These are phyloP conservation scores for Rhinocladiella mackenziei DNA, from an alignment of 2,329 filamentous ascomycete species.

Conservation along the genomic window DNA sequence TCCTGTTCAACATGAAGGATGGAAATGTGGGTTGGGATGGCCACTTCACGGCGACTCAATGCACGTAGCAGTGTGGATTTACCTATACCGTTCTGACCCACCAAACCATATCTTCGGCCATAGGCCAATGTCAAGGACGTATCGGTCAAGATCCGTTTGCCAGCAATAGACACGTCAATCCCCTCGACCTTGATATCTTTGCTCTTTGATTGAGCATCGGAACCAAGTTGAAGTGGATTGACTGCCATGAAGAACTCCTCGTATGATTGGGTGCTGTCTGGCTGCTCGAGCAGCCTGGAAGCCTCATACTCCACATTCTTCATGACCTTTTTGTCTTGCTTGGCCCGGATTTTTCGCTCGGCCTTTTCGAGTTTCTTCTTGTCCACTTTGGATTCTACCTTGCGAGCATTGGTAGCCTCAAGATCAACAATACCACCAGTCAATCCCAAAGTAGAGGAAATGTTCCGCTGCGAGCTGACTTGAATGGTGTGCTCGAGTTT, in stretches of 20 bases:
- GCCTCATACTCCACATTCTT: conserved; percentile 98
- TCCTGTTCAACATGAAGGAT: conserved; percentile 99
- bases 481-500: conserved; percentile 92
- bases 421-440: conserved; percentile 81
- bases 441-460: conserved; percentile 90
- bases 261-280: conserved; percentile 82
- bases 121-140: conserved; percentile 87
- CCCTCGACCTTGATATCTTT: conserved; percentile 99
- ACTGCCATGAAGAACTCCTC: conserved; percentile 99
- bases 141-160: conserved; percentile 82
- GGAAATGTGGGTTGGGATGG: conserved; percentile 94
- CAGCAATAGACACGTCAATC: conserved; percentile 89
- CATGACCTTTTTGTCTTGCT: conserved; percentile 97
- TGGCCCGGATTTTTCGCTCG: conserved; percentile 93
- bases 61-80: conserved; percentile 93
- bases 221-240: conserved; percentile 86
- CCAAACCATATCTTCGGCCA: conserved; percentile 89
- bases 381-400: conserved; percentile 96
- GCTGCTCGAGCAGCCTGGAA: conserved; percentile 77
- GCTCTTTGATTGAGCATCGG: conserved; percentile 71
- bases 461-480: conserved; percentile 88
- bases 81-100: conserved; percentile 99
- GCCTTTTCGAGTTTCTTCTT: conserved; percentile 99
- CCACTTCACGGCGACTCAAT: conserved; percentile 84
- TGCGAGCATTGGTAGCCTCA: conserved; percentile 85